Base-by-base conservation (phyloP, 1,284 basidiomycete species). In the Paramarasmius palmivorus region DNA sequence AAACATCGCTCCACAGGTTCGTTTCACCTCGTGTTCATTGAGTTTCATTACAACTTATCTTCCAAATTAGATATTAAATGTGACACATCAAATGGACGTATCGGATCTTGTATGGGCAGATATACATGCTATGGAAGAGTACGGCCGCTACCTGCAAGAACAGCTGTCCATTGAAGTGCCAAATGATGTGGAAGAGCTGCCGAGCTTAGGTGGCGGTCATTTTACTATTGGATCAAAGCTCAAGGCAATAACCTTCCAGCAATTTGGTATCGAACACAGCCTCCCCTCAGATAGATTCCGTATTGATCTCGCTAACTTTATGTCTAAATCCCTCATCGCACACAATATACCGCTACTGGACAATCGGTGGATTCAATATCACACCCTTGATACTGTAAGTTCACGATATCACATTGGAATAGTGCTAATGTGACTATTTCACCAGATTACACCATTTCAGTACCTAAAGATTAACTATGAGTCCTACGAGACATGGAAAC, bases 401-500 rank as follows among this genome's bases (percentile, higher is more conserved):
- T 8, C 25, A 5, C 15, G 10, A 44, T 44, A 10, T 10, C 14
- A 36, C 26, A 54, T 67, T 65, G 54, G 68, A 12, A 55, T 44
- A 7, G 25, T 2, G 2, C 26, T 14, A n/a, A n/a, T n/a, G n/a
- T n/a, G n/a, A n/a, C n/a, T n/a, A n/a, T n/a, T n/a, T n/a, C n/a
- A n/a, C 6, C 49, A 20, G 65, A 65, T 54, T 63, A 64, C 54
- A 9, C 47, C 47, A 26, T 57, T 34, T 20, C 57, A 54, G 19
- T 66, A 50, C 39, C 35, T 73, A 15, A 65, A 63, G 37, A 58
- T 67, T 2, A 50, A 54, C 15, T 72, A 68, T 55, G 57, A 63
- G 41, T 68, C 61, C 6, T 49, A 22, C 2, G 60, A 63, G 1
- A 59, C 63, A 34, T 70, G 70, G 68, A 25, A 51, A 14, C 35